Conservation (phyloP, 108 stramenopile species). For the Heterococcus sp. region DNA sequence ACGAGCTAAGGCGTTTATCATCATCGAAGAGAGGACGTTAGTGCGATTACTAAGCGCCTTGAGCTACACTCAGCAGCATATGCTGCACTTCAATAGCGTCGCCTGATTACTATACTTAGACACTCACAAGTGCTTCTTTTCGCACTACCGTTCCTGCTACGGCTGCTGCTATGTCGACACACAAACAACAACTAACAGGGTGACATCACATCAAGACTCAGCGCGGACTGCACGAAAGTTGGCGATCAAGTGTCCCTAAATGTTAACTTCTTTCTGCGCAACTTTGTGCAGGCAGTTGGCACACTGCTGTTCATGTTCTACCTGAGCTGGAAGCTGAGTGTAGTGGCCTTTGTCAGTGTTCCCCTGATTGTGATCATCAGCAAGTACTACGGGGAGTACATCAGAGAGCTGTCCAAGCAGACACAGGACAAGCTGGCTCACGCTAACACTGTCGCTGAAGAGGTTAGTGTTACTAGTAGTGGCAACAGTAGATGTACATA, state of each 20-base stretch:
- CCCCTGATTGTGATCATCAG: constrained; percentile 70
- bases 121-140: too few relatives aligned
- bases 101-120: too few relatives aligned
- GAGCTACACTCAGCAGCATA: too few relatives aligned
- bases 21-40: too few relatives aligned
- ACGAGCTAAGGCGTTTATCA: too few relatives aligned
- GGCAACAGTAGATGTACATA: background rate
- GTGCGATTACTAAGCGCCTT: too few relatives aligned
- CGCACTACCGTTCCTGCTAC: too few relatives aligned
- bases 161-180: too few relatives aligned
- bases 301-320: constrained; percentile 76
- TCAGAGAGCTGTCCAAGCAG: constrained; percentile 68
- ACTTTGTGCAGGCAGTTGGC: constrained; percentile 62
- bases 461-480: constrained; percentile 23
- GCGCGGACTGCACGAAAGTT: constrained; percentile 63
- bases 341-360: constrained; percentile 74
- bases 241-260: constrained; percentile 78
- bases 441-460: constrained; percentile 70
- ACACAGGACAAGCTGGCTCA: constrained; percentile 77
- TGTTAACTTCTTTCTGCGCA: constrained; percentile 73
- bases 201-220: background rate
- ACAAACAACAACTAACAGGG: background rate
- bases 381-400: constrained; percentile 66
- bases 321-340: constrained; percentile 67
- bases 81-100: too few relatives aligned